Percentiles rank a stretch among this genome's conserved stretches.
These are phyloP conservation scores for Hyaloperonospora brassicae DNA, from an alignment of 352 stramenopile species.

Conservation along the genomic window DNA sequence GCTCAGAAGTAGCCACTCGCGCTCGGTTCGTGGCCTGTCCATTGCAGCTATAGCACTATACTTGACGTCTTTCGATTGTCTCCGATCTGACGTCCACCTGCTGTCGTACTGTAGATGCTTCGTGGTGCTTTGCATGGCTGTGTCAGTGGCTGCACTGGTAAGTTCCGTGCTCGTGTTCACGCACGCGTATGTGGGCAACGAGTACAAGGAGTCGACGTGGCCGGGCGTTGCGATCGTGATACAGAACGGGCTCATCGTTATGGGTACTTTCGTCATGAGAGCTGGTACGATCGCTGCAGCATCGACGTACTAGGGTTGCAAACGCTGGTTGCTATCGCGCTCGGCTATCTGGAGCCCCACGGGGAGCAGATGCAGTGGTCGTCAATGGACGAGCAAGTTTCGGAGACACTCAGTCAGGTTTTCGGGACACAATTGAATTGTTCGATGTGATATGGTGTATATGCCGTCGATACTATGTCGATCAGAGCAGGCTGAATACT, in stretches of 20 bases:
- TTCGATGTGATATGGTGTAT: too few species aligned
- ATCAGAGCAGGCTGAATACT: too few species aligned
- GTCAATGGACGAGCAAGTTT: too few species aligned
- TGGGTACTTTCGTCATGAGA: slow-evolving; percentile 54
- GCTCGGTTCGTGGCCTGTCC: slow-evolving; percentile 24
- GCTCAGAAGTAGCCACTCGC: slow-evolving; percentile 34
- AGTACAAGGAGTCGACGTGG: slow-evolving; percentile 47
- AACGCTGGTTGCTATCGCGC: too few species aligned
- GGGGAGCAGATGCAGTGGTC: too few species aligned
- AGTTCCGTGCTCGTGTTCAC: slow-evolving; percentile 53
- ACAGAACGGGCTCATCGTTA: slow-evolving; percentile 52
- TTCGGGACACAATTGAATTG: too few species aligned
- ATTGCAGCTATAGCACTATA: background rate
- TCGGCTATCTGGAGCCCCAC: too few species aligned
- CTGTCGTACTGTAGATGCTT: slow-evolving; percentile 26
- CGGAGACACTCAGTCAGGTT: too few species aligned
- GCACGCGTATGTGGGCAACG: slow-evolving; percentile 49
- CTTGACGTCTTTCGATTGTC: background rate
- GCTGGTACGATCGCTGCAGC: slow-evolving; percentile 33
- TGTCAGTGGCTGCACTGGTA: slow-evolving; percentile 34
- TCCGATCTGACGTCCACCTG: slow-evolving; percentile 3
- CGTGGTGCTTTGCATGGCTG: slow-evolving; percentile 43
- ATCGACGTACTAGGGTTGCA: slow-evolving; percentile 15
- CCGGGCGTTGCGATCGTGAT: slow-evolving; percentile 49
- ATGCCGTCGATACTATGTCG: too few species aligned